These are phyloP conservation scores for Mortierella sp. DNA, from an alignment of 371 early-diverging fungal species.

Conservation along the genomic window DNA sequence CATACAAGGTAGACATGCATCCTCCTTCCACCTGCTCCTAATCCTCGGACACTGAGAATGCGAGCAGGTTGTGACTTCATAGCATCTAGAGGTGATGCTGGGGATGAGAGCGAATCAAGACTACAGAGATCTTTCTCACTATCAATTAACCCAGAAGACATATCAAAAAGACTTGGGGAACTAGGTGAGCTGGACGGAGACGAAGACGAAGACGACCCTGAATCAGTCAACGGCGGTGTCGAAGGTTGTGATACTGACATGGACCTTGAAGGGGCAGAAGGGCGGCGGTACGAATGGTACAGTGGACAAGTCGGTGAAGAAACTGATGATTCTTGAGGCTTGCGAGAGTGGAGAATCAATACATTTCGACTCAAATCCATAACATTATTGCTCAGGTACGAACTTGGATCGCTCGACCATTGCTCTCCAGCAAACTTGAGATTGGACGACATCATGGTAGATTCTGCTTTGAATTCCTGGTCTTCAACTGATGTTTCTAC, in stretches of 20 bases:
- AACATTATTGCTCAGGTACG: slow-evolving; percentile 47
- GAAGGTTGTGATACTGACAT: slow-evolving; percentile 37
- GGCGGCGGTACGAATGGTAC: slow-evolving; percentile 23
- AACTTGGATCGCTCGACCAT: slow-evolving; percentile 53
- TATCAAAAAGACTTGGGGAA: slow-evolving; percentile 27
- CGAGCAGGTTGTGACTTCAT: slow-evolving; percentile 31
- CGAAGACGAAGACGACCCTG: slow-evolving; percentile 33
- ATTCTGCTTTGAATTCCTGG: slow-evolving; percentile 10
- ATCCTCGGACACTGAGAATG: slow-evolving; percentile 41
- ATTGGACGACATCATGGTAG: slow-evolving; percentile 6
- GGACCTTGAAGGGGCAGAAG: slow-evolving; percentile 28
- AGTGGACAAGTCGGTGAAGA: slow-evolving; percentile 17
- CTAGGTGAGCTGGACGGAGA: slow-evolving; percentile 45
- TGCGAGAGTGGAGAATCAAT: slow-evolving; percentile 52
- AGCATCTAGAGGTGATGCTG: slow-evolving; percentile 13
- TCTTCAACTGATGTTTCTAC: not conserved
- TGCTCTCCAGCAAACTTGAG: slow-evolving; percentile 37
- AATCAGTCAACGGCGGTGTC: slow-evolving; percentile 39
- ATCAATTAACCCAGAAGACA: not conserved
- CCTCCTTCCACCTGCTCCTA: slow-evolving; percentile 35
- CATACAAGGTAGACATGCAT: slow-evolving; percentile 40
- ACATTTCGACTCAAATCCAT: slow-evolving; percentile 51
- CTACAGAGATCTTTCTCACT: slow-evolving; percentile 25
- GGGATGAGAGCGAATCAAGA: slow-evolving; percentile 27
- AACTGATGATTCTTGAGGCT: slow-evolving; percentile 23